phyloP scores from a whole-genome alignment of 1,284 basidiomycete species.

The Sanghuangporus weigelae region DNA sequence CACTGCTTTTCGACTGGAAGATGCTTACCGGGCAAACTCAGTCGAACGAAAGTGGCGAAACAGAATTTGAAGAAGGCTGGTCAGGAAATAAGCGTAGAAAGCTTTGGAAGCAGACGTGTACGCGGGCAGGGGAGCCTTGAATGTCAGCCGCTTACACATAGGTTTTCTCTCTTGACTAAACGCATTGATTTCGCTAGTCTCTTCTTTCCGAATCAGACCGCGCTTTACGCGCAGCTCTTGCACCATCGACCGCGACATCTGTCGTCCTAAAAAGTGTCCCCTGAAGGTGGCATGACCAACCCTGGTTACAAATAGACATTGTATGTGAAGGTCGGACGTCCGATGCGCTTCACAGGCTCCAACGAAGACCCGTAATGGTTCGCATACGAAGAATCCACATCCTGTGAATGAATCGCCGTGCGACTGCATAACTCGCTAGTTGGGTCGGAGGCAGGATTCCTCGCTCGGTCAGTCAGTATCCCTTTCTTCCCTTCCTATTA shows the following conservation, averaged over 20 bases:
- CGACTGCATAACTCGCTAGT: constrained; percentile 77
- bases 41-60: constrained; percentile 43
- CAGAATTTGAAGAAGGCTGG: constrained; percentile 46
- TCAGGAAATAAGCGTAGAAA: constrained; percentile 68
- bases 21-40: constrained; percentile 44
- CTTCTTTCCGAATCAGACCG: constrained; percentile 73
- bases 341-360: constrained; percentile 18
- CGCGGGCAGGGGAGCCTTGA: constrained; percentile 69
- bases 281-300: constrained; percentile 88
- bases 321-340: constrained; percentile 76
- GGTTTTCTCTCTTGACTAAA: not conserved
- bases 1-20: constrained; percentile 69
- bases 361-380: constrained; percentile 61
- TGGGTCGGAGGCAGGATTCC: constrained; percentile 63
- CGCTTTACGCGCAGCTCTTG: constrained; percentile 82
- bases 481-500: not conserved
- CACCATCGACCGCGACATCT: constrained; percentile 73
- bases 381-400: constrained; percentile 86
- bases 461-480: constrained; percentile 52
- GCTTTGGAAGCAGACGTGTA: constrained; percentile 84
- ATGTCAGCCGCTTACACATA: constrained; percentile 40
- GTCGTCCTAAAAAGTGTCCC: constrained; percentile 75
- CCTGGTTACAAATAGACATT: constrained; percentile 89
- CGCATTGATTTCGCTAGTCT: constrained; percentile 36
- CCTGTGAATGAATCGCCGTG: constrained; percentile 87